Evolutionary conservation across 495 filamentous ascomycete genomes (phyloP).

Genomic region (Hypomontagnella submonticulosa): DNA sequence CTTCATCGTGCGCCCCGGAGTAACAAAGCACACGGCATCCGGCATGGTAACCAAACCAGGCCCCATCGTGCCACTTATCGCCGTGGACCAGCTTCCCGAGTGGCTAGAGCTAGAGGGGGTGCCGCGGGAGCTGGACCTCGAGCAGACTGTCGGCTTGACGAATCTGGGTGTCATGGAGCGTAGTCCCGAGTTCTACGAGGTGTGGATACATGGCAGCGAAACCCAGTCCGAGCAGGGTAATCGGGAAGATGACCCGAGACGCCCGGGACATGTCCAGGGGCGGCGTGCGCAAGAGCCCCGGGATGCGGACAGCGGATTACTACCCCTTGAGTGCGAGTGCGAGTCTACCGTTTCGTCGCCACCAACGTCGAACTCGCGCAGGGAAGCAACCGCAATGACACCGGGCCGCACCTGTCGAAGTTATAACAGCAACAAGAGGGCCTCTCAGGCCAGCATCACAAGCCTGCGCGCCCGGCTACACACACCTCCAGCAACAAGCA

Average conservation of each 20-base stretch:
- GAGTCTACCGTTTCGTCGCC: conserved; percentile 10
- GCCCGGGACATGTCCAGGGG: background rate
- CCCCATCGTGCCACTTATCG: conserved; percentile 56
- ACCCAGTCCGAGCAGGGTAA: background rate
- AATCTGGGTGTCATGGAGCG: conserved; percentile 52
- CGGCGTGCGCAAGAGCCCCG: background rate
- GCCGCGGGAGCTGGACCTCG: conserved; percentile 51
- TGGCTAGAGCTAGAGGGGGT: conserved; percentile 52
- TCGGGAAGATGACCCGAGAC: background rate
- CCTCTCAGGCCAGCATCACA: background rate
- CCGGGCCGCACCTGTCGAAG: no score
- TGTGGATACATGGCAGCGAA: conserved; percentile 36
- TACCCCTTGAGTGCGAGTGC: background rate
- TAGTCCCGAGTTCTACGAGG: conserved; percentile 46
- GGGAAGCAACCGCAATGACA: conserved; percentile 1
- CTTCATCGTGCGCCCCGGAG: conserved; percentile 53
- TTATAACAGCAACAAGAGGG: background rate
- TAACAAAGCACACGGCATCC: conserved; percentile 22
- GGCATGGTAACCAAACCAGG: conserved; percentile 39
- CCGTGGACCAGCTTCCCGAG: conserved; percentile 58
- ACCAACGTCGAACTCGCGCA: background rate
- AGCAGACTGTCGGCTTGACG: conserved; percentile 52
- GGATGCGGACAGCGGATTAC: background rate
- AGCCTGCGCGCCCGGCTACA: conserved; percentile 1
- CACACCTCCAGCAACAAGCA: conserved; percentile 6